These are phyloP conservation scores for Wallacemonas sp. DNA, from an alignment of 208 protist species.

Conservation along the genomic window DNA sequence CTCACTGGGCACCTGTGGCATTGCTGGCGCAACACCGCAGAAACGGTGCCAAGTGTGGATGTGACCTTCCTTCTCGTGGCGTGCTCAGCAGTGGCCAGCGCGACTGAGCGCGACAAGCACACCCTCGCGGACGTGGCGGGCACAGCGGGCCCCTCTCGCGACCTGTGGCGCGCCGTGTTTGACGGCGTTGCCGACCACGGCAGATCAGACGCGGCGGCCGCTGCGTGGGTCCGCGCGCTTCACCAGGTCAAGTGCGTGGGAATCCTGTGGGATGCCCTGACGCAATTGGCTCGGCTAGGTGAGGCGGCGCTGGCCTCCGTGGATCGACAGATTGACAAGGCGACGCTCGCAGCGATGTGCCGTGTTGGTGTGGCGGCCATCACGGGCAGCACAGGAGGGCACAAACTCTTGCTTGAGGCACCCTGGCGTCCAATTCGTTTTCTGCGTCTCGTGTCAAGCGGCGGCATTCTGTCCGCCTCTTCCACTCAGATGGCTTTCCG, in stretches of 20 bases:
- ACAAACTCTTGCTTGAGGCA: background rate
- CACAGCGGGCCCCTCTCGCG: background rate
- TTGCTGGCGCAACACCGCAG: background rate
- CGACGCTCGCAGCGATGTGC: background rate
- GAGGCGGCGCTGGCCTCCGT: background rate
- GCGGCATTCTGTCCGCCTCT: background rate
- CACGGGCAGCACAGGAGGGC: background rate
- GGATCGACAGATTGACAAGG: background rate
- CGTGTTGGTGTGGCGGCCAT: background rate
- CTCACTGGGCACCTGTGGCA: background rate
- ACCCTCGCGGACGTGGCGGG: background rate
- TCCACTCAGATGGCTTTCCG: background rate
- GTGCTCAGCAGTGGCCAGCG: background rate
- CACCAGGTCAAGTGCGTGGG: background rate
- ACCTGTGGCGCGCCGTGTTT: background rate
- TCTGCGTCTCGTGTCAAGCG: background rate
- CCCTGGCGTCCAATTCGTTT: background rate
- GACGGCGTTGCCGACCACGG: background rate
- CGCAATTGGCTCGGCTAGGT: background rate
- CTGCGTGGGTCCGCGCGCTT: background rate
- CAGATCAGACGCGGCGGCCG: background rate
- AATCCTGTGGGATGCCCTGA: background rate
- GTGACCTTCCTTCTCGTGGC: background rate
- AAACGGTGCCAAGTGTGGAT: background rate
- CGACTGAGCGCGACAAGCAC: too few relatives aligned